Percentiles rank a stretch among this genome's conserved stretches.
Conservation (phyloP, 75 land plant genomes). For the Sequoiadendron giganteum region DNA sequence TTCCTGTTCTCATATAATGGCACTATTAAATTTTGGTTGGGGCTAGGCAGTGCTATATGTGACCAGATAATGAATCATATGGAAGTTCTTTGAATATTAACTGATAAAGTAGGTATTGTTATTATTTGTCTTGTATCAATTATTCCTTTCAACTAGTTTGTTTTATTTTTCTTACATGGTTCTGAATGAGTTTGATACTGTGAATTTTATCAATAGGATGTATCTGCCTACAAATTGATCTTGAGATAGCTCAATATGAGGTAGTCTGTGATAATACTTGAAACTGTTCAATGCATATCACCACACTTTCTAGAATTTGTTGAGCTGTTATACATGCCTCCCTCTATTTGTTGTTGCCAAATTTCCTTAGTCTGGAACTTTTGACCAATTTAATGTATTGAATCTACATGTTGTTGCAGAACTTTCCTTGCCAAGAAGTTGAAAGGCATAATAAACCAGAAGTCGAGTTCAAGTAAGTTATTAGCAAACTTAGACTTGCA, state of each 20-base stretch:
- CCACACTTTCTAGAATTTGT: not conserved
- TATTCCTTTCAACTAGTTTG: not conserved
- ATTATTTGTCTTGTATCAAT: not conserved
- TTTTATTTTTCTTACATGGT: not conserved
- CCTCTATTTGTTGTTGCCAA: not conserved
- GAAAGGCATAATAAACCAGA: conserved; percentile 98
- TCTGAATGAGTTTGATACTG: not conserved
- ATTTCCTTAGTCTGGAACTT: not conserved
- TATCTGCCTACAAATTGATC: not conserved
- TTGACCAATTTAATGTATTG: conserved; percentile 1
- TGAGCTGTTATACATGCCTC: not conserved
- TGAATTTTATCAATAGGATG: not conserved
- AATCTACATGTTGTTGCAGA: conserved; percentile 37
- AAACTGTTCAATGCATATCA: not conserved
- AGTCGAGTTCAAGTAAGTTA: conserved; percentile 88
- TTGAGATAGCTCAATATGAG: not conserved
- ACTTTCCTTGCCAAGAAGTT: conserved; percentile 98
- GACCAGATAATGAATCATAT: not conserved
- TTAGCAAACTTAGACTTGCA: not conserved
- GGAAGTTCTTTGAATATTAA: not conserved
- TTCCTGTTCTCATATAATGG: not conserved
- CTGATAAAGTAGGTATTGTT: not conserved
- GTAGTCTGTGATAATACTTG: no score
- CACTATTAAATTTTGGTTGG: not conserved
- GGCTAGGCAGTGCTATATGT: not conserved